Percentiles rank a stretch among this genome's conserved stretches.
Evolutionary conservation across 2,329 filamentous ascomycete genomes (phyloP).

Genomic region (Kalmusia sp.): DNA sequence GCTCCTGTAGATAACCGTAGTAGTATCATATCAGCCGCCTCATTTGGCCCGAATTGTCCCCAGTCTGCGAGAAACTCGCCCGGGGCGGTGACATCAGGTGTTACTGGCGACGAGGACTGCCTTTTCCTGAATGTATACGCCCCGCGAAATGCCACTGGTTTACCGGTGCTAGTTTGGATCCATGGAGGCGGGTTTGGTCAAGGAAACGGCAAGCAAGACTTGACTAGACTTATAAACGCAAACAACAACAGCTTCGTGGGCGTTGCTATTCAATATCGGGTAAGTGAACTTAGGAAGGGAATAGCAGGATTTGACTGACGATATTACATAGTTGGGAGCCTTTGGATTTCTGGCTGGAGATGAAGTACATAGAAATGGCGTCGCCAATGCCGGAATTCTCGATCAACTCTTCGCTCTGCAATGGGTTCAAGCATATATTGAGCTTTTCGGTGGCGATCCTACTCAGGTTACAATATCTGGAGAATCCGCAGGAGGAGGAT

Average conservation of each 20-base stretch:
- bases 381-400: constrained; percentile 49
- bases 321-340: constrained; percentile 46
- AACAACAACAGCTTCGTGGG: constrained; percentile 57
- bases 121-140: constrained; percentile 47
- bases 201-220: constrained; percentile 47
- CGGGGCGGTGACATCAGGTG: neutral
- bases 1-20: constrained; percentile 17
- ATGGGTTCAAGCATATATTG: constrained; percentile 60
- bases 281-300: constrained; percentile 19
- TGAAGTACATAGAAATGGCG: constrained; percentile 46
- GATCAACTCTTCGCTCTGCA: constrained; percentile 60
- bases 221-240: constrained; percentile 51
- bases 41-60: constrained; percentile 7
- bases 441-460: constrained; percentile 33
- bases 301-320: neutral
- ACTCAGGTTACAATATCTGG: constrained; percentile 43
- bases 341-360: constrained; percentile 53
- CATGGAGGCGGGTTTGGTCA: constrained; percentile 44
- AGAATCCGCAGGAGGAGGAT: constrained; percentile 46
- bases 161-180: constrained; percentile 42
- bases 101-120: constrained; percentile 37
- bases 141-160: constrained; percentile 25
- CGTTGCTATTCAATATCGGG: constrained; percentile 58
- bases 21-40: constrained; percentile 7
- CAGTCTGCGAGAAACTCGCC: constrained; percentile 5